These are phyloP conservation scores for Daldinia caldariorum DNA, from an alignment of 495 filamentous ascomycete species.

Conservation along the genomic window DNA sequence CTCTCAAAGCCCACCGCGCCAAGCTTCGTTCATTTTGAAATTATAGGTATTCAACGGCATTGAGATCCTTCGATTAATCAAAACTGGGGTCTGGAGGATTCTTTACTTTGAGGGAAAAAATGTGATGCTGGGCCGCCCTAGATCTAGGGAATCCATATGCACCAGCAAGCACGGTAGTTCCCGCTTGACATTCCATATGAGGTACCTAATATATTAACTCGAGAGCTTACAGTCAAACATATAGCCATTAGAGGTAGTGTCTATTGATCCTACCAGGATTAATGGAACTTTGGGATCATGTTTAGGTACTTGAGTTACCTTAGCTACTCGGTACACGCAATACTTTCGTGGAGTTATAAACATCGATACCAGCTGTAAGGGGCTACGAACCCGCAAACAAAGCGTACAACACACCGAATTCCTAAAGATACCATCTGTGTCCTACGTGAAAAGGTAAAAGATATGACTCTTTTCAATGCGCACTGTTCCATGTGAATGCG, in stretches of 20 bases:
- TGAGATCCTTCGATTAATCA: not conserved
- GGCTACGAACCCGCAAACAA: not conserved
- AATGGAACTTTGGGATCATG: not conserved
- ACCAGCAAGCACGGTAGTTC: slow-evolving; percentile 26
- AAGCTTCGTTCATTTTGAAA: slow-evolving; percentile 10
- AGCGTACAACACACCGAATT: not conserved
- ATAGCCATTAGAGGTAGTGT: not conserved
- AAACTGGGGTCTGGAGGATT: slow-evolving; percentile 21
- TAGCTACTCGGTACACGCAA: too few relatives aligned
- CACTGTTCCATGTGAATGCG: not conserved
- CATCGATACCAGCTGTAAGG: not conserved
- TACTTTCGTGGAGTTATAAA: not conserved
- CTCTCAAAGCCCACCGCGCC: slow-evolving; percentile 15
- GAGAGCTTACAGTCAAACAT: not conserved
- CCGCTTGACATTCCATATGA: not conserved
- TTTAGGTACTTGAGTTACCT: not conserved
- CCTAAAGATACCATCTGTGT: not conserved
- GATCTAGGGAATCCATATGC: slow-evolving; percentile 15
- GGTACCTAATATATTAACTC: slow-evolving; percentile 4
- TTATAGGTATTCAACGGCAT: slow-evolving; percentile 4
- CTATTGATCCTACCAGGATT: slow-evolving; percentile 1
- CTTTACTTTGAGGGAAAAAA: slow-evolving; percentile 31
- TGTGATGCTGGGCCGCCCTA: slow-evolving; percentile 10
- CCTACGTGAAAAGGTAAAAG: not conserved
- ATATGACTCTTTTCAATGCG: not conserved